phyloP scores from a whole-genome alignment of 306 rosid species.

The Castanea mollissima region DNA sequence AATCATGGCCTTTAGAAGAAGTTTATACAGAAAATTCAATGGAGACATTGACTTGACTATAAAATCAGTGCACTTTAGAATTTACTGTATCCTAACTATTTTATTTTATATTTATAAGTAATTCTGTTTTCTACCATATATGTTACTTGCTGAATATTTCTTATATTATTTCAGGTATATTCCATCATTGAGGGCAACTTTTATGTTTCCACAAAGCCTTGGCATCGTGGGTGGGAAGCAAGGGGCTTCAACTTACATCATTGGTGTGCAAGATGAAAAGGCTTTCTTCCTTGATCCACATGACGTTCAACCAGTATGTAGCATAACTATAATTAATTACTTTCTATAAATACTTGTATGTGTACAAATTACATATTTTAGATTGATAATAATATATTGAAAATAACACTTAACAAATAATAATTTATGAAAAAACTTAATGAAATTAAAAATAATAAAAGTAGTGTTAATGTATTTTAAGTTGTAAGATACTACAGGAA shows the following conservation, averaged over 20 bases:
- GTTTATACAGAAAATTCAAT: neutral
- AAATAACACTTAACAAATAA: neutral
- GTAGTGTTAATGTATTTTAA: neutral
- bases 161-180: constrained; percentile 62
- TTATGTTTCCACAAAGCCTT: constrained; percentile 88
- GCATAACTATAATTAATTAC: constrained; percentile 1
- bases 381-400: neutral
- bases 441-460: neutral
- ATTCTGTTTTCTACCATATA: neutral
- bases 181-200: constrained; percentile 75
- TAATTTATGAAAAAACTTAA: neutral
- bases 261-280: constrained; percentile 89
- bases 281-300: constrained; percentile 97
- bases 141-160: constrained; percentile 14
- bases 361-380: neutral
- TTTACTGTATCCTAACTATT: neutral
- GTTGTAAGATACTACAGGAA: neutral
- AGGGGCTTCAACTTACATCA: constrained; percentile 86
- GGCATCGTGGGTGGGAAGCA: constrained; percentile 97
- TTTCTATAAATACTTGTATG: neutral
- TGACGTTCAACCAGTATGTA: constrained; percentile 68
- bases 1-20: too few relatives aligned
- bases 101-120: too few relatives aligned
- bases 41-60: neutral
- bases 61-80: neutral